Base-by-base conservation (phyloP, 2,329 filamentous ascomycete genomes). In the Raffaelea deltoideospora region DNA sequence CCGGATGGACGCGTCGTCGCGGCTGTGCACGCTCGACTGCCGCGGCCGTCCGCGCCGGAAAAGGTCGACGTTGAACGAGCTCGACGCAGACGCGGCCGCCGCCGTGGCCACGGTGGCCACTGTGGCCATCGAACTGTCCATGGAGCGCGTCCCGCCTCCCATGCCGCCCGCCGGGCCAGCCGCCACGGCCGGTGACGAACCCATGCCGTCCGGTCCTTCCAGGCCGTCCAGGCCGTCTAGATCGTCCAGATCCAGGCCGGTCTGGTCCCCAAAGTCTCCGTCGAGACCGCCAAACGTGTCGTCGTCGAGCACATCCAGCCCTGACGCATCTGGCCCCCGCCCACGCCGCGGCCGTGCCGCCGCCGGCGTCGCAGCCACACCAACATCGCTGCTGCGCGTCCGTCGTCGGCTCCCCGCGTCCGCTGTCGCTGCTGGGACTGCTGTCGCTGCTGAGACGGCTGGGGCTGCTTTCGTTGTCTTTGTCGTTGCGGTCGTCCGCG, bases 1-100 rank as follows among this genome's bases (percentile, higher is more conserved):
- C 28, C 67, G 57, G 41, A 70, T 71, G 2, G 63, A 64, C 19
- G 57, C 62, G 31, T 69, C 65, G 30, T 66, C 64, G 34, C 61
- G 60, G 23, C 65, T 62, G 29, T 65, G 52, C 33, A 70, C 59
- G 48, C 66, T 71, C 10, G 66, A 68, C 48, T 61, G 58, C 10
- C 65, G 58, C 19, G 64, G 58, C 19, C 59, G 53, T 10, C 48
- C 48, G 18, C 63, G 58, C 42, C 59, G 62, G 47, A 67, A 65
- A 39, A 58, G 57, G 42, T 58, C 61, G 22, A 66, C 50, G 21
- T 61, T 67, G 41, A 67, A 53, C 1, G 58, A 59, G 0, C 66
- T 67, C 2, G 59, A 35, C 6, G 41, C 40, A 5, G 31, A 59
- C 29, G 66, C 63, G 6, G 53, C 52, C 1, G n/a, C n/a, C n/a